phyloP scores from a whole-genome alignment of 2,329 filamentous ascomycete species.

The Colletotrichum chrysophilum region DNA sequence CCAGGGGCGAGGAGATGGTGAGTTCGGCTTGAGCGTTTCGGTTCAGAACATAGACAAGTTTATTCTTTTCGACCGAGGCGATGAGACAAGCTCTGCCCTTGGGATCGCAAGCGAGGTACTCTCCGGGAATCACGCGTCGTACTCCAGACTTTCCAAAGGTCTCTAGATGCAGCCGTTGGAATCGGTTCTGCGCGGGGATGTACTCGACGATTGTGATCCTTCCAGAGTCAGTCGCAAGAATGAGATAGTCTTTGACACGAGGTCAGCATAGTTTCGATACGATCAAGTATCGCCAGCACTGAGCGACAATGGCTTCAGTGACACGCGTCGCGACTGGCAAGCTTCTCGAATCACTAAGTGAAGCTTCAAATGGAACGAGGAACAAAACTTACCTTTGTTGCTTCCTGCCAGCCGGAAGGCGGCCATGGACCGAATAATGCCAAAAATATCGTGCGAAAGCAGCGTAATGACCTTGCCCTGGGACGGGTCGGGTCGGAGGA shows the following conservation, averaged over 20 bases:
- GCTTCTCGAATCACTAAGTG: conserved; percentile 69
- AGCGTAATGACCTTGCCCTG: conserved; percentile 87
- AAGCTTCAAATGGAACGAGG: conserved; percentile 46
- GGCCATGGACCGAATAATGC: conserved; percentile 88
- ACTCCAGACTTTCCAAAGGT: conserved; percentile 98
- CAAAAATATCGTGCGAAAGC: conserved; percentile 92
- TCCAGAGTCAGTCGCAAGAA: conserved; percentile 93
- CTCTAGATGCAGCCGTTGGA: conserved; percentile 90
- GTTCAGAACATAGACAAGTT: conserved; percentile 98
- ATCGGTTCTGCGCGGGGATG: conserved; percentile 81
- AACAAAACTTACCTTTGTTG: conserved; percentile 81
- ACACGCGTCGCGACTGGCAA: conserved; percentile 11
- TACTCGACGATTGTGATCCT: conserved; percentile 96
- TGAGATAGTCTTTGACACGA: conserved; percentile 80
- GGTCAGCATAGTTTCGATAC: conserved; percentile 19
- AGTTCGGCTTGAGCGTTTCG: conserved; percentile 93
- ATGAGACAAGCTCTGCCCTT: conserved; percentile 95
- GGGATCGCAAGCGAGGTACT: conserved; percentile 94
- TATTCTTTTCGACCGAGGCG: conserved; percentile 97
- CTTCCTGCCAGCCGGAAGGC: conserved; percentile 92
- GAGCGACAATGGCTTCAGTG: neutral
- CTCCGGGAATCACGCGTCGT: conserved; percentile 89
- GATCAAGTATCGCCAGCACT: neutral
- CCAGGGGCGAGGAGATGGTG: conserved; percentile 94
- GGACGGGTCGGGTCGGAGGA: conserved; percentile 84